Conservation (phyloP, 805 yeast genomes). For the Ogataea ganodermae region DNA sequence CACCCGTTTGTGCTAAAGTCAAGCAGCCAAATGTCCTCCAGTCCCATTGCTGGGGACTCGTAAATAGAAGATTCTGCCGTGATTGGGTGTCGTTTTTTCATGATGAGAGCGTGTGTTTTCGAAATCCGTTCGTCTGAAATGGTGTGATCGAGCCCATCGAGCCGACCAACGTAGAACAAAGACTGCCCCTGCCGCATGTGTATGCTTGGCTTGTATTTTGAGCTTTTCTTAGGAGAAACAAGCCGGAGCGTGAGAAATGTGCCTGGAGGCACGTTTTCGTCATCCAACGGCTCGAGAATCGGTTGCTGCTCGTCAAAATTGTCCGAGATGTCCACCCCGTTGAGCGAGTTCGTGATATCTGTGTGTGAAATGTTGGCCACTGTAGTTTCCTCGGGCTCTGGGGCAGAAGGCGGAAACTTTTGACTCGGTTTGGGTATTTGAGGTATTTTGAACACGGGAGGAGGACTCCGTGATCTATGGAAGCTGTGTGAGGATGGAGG, state of each 20-base stretch:
- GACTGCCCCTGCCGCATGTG: slow-evolving; percentile 67
- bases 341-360: slow-evolving; percentile 11
- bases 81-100: slow-evolving; percentile 63
- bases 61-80: slow-evolving; percentile 47
- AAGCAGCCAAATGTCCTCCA: slow-evolving; percentile 76
- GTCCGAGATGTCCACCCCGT: slow-evolving; percentile 7
- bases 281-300: neutral
- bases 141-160: slow-evolving; percentile 57
- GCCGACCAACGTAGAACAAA: slow-evolving; percentile 74
- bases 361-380: neutral
- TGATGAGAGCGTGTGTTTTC: slow-evolving; percentile 75
- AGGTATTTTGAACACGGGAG: slow-evolving; percentile 26
- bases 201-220: slow-evolving; percentile 35
- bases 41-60: slow-evolving; percentile 70
- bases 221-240: slow-evolving; percentile 28
- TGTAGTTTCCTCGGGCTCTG: slow-evolving; percentile 2
- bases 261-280: slow-evolving; percentile 47
- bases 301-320: slow-evolving; percentile 1
- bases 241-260: slow-evolving; percentile 65
- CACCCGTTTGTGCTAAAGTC: slow-evolving; percentile 84
- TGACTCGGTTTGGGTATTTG: slow-evolving; percentile 26
- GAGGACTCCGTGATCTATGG: neutral
- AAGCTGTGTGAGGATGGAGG: neutral
- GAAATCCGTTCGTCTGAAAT: slow-evolving; percentile 79
- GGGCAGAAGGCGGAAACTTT: slow-evolving; percentile 15